Conservation (phyloP, 2,329 filamentous ascomycete species). For the Fusarium austroafricanum region DNA sequence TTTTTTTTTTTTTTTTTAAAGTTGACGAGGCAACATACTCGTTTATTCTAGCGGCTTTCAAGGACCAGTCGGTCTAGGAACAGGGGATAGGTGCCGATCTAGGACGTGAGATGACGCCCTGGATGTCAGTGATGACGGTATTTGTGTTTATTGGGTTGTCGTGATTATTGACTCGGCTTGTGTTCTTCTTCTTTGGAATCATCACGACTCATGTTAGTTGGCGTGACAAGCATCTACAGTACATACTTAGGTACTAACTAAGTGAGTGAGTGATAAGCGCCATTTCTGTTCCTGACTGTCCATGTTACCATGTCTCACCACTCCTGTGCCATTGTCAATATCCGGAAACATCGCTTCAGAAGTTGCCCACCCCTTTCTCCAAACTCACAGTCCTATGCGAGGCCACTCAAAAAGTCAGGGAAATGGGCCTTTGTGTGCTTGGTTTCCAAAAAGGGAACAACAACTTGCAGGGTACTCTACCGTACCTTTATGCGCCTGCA, state of each 20-base stretch:
- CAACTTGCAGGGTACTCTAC: slow-evolving; percentile 18
- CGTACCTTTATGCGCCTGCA: neutral
- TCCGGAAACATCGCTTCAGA: slow-evolving; percentile 5
- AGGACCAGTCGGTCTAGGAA: slow-evolving; percentile 7
- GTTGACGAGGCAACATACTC: slow-evolving; percentile 32
- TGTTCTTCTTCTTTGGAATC: neutral
- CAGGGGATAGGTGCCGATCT: slow-evolving; percentile 18
- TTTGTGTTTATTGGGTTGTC: neutral
- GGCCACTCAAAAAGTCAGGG: slow-evolving; percentile 16
- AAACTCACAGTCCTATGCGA: slow-evolving; percentile 1
- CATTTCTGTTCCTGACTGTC: slow-evolving; percentile 21
- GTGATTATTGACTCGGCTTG: neutral
- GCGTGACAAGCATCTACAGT: neutral
- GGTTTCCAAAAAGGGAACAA: slow-evolving; percentile 27
- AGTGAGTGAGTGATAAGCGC: neutral
- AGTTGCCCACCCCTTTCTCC: slow-evolving; percentile 8
- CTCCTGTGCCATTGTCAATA: slow-evolving; percentile 10
- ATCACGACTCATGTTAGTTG: slow-evolving; percentile 17
- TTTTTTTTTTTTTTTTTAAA: no score
- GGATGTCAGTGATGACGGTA: slow-evolving; percentile 27
- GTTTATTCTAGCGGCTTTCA: slow-evolving; percentile 17
- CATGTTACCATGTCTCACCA: slow-evolving; percentile 1
- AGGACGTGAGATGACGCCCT: slow-evolving; percentile 32
- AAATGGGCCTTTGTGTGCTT: slow-evolving; percentile 4
- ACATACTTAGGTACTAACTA: no score